Evolutionary conservation across 2,329 filamentous ascomycete genomes (phyloP).

Genomic region (Clonostachys rhizophaga): DNA sequence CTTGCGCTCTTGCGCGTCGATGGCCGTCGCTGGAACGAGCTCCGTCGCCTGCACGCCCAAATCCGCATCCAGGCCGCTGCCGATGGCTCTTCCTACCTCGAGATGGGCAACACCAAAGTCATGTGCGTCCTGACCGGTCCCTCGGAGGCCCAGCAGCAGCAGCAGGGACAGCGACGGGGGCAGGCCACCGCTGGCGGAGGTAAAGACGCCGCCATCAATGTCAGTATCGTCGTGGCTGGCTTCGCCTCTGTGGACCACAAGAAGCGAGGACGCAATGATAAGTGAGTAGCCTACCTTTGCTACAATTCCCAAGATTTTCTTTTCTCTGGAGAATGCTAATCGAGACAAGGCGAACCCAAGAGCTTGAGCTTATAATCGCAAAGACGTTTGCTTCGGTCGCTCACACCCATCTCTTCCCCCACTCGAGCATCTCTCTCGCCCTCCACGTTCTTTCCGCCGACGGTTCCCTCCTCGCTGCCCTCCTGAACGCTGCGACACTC

Average conservation of each 20-base stretch:
- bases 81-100: constrained; percentile 88
- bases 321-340: background rate
- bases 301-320: background rate
- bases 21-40: constrained; percentile 92
- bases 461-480: constrained; percentile 82
- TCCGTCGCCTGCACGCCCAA: constrained; percentile 82
- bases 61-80: constrained; percentile 90
- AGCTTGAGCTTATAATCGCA: constrained; percentile 75
- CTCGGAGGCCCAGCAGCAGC: constrained; percentile 51
- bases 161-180: constrained; percentile 21
- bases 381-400: constrained; percentile 73
- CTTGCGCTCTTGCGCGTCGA: constrained; percentile 80
- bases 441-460: constrained; percentile 88
- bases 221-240: constrained; percentile 80
- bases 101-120: constrained; percentile 97
- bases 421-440: constrained; percentile 76
- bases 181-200: constrained; percentile 29
- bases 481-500: constrained; percentile 86
- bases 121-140: constrained; percentile 90
- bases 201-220: constrained; percentile 57
- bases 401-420: constrained; percentile 84
- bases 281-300: constrained; percentile 46
- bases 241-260: constrained; percentile 87
- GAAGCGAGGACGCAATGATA: constrained; percentile 69
- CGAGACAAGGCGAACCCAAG: constrained; percentile 63